Evolutionary conservation across 768 basidiomycete genomes (phyloP).

Genomic region (Gyrodon lividus): DNA sequence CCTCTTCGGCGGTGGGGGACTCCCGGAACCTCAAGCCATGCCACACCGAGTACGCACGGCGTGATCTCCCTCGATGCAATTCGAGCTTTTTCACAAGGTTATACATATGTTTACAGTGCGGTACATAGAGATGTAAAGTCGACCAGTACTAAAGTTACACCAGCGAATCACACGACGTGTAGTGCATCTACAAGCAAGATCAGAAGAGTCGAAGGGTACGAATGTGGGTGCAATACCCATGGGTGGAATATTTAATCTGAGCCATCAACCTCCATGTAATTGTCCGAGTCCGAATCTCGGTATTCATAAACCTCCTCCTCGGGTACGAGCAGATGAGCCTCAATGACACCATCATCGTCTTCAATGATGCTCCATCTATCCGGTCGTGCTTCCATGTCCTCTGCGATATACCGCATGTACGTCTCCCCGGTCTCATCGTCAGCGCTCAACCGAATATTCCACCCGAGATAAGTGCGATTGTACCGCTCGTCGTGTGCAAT

Average conservation of each 20-base stretch:
- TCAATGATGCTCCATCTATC: slow-evolving; percentile 44
- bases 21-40: too few species aligned
- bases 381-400: slow-evolving; percentile 40
- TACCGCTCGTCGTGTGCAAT: slow-evolving; percentile 42
- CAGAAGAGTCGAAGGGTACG: background rate
- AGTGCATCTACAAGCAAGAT: background rate
- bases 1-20: too few species aligned
- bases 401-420: slow-evolving; percentile 41
- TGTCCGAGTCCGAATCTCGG: slow-evolving; percentile 39
- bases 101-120: background rate
- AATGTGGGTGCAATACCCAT: background rate
- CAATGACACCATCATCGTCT: slow-evolving; percentile 40
- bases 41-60: too few species aligned
- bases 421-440: slow-evolving; percentile 41
- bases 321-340: slow-evolving; percentile 40
- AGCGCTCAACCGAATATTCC: slow-evolving; percentile 55
- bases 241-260: slow-evolving; percentile 4
- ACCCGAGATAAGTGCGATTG: slow-evolving; percentile 60
- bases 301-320: slow-evolving; percentile 36
- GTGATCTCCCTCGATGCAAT: too few species aligned
- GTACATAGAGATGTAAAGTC: background rate
- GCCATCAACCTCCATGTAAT: slow-evolving; percentile 33
- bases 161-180: background rate
- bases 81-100: too few species aligned
- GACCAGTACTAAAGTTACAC: background rate